Percentiles rank a stretch among this genome's conserved stretches.
These are phyloP conservation scores for Trichoderma asperelloides DNA, from an alignment of 495 filamentous ascomycete species.

Conservation along the genomic window DNA sequence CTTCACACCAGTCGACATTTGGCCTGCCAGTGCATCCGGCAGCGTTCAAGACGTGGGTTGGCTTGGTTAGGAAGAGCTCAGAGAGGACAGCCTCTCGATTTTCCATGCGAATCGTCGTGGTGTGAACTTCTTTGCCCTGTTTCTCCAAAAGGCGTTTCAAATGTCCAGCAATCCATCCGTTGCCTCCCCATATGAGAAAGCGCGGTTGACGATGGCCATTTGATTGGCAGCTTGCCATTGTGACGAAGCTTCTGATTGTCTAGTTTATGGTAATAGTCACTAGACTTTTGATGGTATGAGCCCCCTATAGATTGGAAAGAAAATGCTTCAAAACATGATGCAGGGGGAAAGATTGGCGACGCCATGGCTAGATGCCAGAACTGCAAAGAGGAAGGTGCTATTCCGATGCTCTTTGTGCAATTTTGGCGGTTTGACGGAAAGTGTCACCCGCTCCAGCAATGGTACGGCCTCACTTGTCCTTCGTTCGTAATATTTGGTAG, in stretches of 20 bases:
- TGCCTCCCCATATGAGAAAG: slow-evolving; percentile 55
- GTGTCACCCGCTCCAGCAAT: no score
- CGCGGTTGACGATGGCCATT: slow-evolving; percentile 22
- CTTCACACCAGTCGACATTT: slow-evolving; percentile 65
- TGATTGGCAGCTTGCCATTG: slow-evolving; percentile 16
- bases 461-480: no score
- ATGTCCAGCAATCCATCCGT: slow-evolving; percentile 56
- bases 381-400: no score
- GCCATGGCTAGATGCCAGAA: no score
- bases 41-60: slow-evolving; percentile 55
- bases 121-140: slow-evolving; percentile 51
- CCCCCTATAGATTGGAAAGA: not conserved
- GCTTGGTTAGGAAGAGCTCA: slow-evolving; percentile 47
- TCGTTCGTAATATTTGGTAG: no score
- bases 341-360: not conserved
- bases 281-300: not conserved
- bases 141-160: slow-evolving; percentile 51
- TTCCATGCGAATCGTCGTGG: slow-evolving; percentile 53
- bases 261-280: not conserved
- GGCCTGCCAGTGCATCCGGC: slow-evolving; percentile 59
- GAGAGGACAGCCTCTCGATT: slow-evolving; percentile 46
- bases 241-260: not conserved
- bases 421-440: no score
- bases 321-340: not conserved
- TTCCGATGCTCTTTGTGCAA: no score